Evolutionary conservation across 768 basidiomycete species (phyloP), one percentile per base, ranked within the genome.

Genomic region (Coprinopsis cinerea): DNA sequence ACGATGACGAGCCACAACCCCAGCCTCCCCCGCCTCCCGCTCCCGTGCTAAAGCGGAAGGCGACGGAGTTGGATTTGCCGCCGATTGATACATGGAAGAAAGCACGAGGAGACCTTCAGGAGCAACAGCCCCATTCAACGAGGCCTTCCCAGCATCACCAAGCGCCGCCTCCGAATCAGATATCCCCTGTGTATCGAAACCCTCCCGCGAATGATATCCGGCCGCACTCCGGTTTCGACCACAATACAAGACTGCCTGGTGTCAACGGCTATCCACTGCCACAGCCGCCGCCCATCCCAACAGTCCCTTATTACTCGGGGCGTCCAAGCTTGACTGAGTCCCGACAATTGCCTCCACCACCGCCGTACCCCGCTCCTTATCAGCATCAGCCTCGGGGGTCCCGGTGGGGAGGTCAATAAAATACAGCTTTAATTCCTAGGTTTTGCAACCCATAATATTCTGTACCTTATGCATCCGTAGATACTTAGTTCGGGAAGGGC

Each of bases 81-180:
- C 77, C 78, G 6, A 76, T 82, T 3, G 85, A 85, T 57, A 77
- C 75, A 53, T 89, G 86, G 87, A 90, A 89, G 71, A 87, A 85
- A 64, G 67, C 68, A 11, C 65, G 74, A 43, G 51, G 68, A 27
- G 74, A 76, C 20, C 39, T 49, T 25, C 59, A 61, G 20, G 55
- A 51, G 35, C 53, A 42, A 36, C 44, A 48, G 18, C 37, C 56
- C 47, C 28, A 47, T 39, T 32, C 30, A 7, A 7, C 9, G 30
- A 32, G 30, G 9, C 11, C 36, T 18, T 10, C 36, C 53, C 24
- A 41, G 5, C 27, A 49, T 20, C 48, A 39, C 40, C 53, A 52
- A 6, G 24, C 22, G 10, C 26, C 27, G 10, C 28, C 37, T 20
- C n/a, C n/a, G 26, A 6, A 14, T 44, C 27, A 27, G 41, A 27